Evolutionary conservation across 1,284 basidiomycete species (phyloP), one percentile per base, ranked within the genome.

Genomic region (Neolentinus lepideus): DNA sequence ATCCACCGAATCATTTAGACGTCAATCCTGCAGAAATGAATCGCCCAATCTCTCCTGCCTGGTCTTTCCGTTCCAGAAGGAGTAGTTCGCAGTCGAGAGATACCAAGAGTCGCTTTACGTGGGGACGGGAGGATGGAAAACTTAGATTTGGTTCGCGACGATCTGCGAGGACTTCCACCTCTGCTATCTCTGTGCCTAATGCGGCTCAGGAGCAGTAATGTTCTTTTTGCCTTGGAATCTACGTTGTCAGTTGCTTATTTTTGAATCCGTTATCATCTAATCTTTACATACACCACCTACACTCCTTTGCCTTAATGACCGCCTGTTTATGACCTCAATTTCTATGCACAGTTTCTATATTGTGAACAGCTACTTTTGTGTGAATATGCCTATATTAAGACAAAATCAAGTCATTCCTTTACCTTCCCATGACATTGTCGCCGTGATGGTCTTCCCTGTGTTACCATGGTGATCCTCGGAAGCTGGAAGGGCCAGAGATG

Each of bases 31-130:
- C 72, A 24, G 78, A 80, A n/a, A 74, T 78, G 31, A 70, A 73
- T 11, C 80, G 89, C 22, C 86, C 88, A 3, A 76, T 73, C 22
- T 90, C 88, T 3, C 89, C 88, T 0, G 84, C 85, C 0, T 91
- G 87, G 87, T 90, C 88, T 0, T 84, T 90, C 75, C 83, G 88
- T 16, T 91, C 89, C 21, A 77, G 83, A 31, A 77, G 84, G 1
- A 86, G 84, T 16, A 90, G 88, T 60, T 68, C 81, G 0, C 75
- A 82, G 53, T 88, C 87, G 9, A 81, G 79, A 52, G 84, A 83
- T 3, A 75, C 79, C 2, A 73, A 70, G 45, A 79, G 85, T 1
- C 71, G 90, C 56, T 89, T 90, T 67, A 83, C 82, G 55, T 79
- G 47, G 47, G 47, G 47, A 50, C 22, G 47, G 22, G 47, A 50